Conservation (phyloP, 345 rosid genomes). For the Eutrema yunnanense region DNA sequence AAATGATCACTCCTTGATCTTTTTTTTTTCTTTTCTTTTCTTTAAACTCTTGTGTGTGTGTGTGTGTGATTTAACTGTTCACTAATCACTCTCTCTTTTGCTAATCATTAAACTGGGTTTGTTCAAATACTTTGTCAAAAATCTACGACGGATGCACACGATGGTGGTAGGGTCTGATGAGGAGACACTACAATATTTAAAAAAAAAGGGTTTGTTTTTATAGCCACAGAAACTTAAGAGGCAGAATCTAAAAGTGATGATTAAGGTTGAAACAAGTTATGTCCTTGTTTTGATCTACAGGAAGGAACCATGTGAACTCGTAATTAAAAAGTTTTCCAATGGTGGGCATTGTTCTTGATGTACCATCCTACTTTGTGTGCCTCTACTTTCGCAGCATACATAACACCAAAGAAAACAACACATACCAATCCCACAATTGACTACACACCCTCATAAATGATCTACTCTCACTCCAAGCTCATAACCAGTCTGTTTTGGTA, state of each 20-base stretch:
- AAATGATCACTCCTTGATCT: background rate
- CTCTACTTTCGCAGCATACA: slow-evolving; percentile 29
- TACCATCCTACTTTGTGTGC: slow-evolving; percentile 26
- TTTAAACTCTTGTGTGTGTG: background rate
- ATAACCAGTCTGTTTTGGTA: background rate
- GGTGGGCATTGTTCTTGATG: slow-evolving; percentile 26
- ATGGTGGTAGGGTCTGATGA: slow-evolving; percentile 31
- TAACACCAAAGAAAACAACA: slow-evolving; percentile 19
- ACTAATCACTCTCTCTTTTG: slow-evolving; percentile 14
- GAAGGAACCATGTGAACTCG: slow-evolving; percentile 30
- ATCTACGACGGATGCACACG: slow-evolving; percentile 7
- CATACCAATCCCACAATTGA: slow-evolving; percentile 22
- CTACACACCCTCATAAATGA: slow-evolving; percentile 14
- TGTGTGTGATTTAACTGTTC: background rate
- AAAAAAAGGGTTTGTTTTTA: slow-evolving; percentile 22
- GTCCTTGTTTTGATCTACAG: slow-evolving; percentile 34
- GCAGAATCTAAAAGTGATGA: slow-evolving; percentile 7
- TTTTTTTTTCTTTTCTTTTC: background rate
- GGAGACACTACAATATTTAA: slow-evolving; percentile 12
- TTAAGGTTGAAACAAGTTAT: slow-evolving; percentile 27
- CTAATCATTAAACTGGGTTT: slow-evolving; percentile 4
- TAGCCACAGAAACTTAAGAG: slow-evolving; percentile 15
- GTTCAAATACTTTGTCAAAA: slow-evolving; percentile 1
- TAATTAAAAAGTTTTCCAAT: slow-evolving; percentile 17
- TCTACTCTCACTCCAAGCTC: background rate